A percentile compares a stretch with the other conserved stretches of the same genome.
Evolutionary conservation across 805 yeast species (phyloP).

Genomic region (Barnettozyma sucrosica): DNA sequence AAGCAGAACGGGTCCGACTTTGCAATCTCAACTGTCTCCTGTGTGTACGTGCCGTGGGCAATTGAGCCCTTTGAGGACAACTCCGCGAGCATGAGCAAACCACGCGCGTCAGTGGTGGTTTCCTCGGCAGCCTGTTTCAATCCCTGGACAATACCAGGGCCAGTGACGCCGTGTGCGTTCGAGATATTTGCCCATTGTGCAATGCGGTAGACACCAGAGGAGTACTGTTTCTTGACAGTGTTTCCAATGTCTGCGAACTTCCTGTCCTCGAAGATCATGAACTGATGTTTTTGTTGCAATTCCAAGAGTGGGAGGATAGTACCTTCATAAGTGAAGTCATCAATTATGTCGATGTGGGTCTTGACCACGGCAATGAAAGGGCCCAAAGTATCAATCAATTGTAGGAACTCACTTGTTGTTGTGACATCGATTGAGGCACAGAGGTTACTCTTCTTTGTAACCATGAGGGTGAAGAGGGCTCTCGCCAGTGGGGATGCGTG

Average conservation of each 20-base stretch:
- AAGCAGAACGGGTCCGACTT: slow-evolving; percentile 83
- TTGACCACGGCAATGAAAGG: slow-evolving; percentile 89
- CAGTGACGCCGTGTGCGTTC: slow-evolving; percentile 96
- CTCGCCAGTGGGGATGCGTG: slow-evolving; percentile 80
- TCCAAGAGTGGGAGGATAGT: slow-evolving; percentile 71
- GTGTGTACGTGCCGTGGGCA: slow-evolving; percentile 88
- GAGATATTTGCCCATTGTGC: slow-evolving; percentile 96
- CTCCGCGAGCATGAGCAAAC: slow-evolving; percentile 92
- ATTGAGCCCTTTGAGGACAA: slow-evolving; percentile 89
- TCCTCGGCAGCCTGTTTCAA: slow-evolving; percentile 69
- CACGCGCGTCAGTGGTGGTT: slow-evolving; percentile 74
- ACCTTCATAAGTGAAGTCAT: slow-evolving; percentile 77
- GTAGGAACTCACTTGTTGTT: slow-evolving; percentile 68
- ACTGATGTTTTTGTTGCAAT: slow-evolving; percentile 75
- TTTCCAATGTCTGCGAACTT: slow-evolving; percentile 98
- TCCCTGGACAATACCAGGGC: slow-evolving; percentile 88
- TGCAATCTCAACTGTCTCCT: slow-evolving; percentile 84
- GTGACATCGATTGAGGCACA: slow-evolving; percentile 94
- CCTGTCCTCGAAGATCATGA: slow-evolving; percentile 92
- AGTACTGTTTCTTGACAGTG: slow-evolving; percentile 90
- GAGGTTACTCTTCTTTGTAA: slow-evolving; percentile 72
- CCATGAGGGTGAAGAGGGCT: slow-evolving; percentile 69
- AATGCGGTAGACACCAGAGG: slow-evolving; percentile 83
- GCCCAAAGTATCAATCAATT: slow-evolving; percentile 72
- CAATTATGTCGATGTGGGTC: slow-evolving; percentile 90